Conservation (phyloP, 495 filamentous ascomycete genomes). For the Neohortaea acidophila region DNA sequence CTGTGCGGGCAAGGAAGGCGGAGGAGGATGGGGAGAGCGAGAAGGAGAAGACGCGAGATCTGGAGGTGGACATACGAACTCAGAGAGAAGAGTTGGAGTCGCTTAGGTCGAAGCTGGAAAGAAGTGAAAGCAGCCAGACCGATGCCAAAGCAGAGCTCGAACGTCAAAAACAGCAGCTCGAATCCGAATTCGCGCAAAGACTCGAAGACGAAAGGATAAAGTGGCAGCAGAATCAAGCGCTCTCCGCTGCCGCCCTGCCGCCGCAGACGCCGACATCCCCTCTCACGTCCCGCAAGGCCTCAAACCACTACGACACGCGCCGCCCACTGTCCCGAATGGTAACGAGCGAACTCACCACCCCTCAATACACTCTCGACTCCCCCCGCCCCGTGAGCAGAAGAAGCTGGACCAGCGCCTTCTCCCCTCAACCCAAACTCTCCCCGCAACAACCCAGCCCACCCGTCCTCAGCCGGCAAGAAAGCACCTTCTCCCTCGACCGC, state of each 20-base stretch:
- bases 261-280: too few species aligned
- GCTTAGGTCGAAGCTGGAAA: conserved; percentile 46
- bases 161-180: conserved; percentile 52
- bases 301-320: too few species aligned
- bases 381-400: too few species aligned
- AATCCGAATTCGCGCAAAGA: conserved; percentile 44
- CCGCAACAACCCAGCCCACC: too few species aligned
- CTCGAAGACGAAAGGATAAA: conserved; percentile 60
- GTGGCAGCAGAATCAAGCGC: conserved; percentile 48
- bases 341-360: too few species aligned
- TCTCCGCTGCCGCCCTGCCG: conserved; percentile 12
- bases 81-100: conserved; percentile 48
- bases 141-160: conserved; percentile 47
- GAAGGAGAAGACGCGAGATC: conserved; percentile 45
- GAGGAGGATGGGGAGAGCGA: conserved; percentile 74
- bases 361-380: too few species aligned
- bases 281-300: too few species aligned
- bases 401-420: too few species aligned
- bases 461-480: conserved; percentile 22
- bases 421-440: too few species aligned
- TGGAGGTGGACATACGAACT: conserved; percentile 42
- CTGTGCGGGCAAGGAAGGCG: conserved; percentile 52
- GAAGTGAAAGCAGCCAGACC: conserved; percentile 46
- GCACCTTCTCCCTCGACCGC: conserved; percentile 17
- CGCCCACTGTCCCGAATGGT: too few species aligned